phyloP scores from a whole-genome alignment of 2,329 filamentous ascomycete species.

The Colletotrichum scovillei region DNA sequence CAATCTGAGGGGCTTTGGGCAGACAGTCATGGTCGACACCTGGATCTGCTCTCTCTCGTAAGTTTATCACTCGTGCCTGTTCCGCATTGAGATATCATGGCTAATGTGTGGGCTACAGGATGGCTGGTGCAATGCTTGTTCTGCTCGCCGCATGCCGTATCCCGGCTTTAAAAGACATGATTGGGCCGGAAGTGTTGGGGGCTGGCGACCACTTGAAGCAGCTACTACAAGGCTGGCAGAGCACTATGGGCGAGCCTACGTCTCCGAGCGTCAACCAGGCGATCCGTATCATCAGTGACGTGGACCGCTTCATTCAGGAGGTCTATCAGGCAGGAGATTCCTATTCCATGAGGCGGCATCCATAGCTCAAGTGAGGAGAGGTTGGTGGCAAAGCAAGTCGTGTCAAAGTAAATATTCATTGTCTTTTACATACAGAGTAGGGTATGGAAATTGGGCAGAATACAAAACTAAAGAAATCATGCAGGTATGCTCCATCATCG shows the following conservation, averaged over 20 bases:
- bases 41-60: slow-evolving; percentile 67
- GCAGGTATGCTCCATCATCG: background rate
- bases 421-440: background rate
- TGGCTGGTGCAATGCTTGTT: slow-evolving; percentile 62
- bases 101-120: slow-evolving; percentile 43
- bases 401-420: background rate
- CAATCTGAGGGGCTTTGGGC: slow-evolving; percentile 58
- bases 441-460: background rate
- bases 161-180: slow-evolving; percentile 48
- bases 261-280: slow-evolving; percentile 61
- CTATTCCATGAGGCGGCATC: slow-evolving; percentile 13
- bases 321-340: slow-evolving; percentile 41
- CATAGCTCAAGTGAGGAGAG: background rate
- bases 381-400: background rate
- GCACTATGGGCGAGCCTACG: slow-evolving; percentile 48
- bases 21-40: slow-evolving; percentile 63
- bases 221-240: slow-evolving; percentile 55
- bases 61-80: slow-evolving; percentile 34
- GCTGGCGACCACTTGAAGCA: slow-evolving; percentile 55
- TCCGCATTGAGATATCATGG: background rate
- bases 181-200: slow-evolving; percentile 50
- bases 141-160: slow-evolving; percentile 57
- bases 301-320: slow-evolving; percentile 54
- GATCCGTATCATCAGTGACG: slow-evolving; percentile 56
- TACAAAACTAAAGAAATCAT: background rate